Evolutionary conservation across 2,329 filamentous ascomycete genomes (phyloP), one percentile per base, ranked within the genome.

Genomic region (Reticulascus tulasneorum): DNA sequence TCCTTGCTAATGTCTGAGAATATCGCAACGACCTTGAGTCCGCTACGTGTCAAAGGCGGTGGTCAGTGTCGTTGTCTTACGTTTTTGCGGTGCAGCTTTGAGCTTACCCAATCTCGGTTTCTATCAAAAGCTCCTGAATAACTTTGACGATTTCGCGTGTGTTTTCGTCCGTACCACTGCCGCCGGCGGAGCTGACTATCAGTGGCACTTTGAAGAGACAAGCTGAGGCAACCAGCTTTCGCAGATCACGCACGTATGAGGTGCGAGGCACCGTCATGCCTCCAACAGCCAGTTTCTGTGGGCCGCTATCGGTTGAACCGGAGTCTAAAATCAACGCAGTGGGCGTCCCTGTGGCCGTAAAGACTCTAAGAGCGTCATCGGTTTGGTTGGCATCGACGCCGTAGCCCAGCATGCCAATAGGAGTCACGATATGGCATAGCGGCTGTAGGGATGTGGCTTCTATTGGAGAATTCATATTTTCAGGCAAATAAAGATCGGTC

Each of bases 351-450:
- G 37, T 59, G 11, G 52, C 35, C 1, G 51, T 46, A 4, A 62
- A 48, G 1, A 20, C 32, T 1, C 48, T 41, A 1, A 65, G 48
- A 4, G 52, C 52, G 1, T 39, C 16, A 0, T 37, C 27, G 0
- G 48, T 58, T 16, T 59, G 50, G 1, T 46, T 42, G 20, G 60
- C 56, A 33, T 64, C 50, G 29, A 70, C 64, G 18, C 70, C 69
- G 38, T 71, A 74, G 6, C 70, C 69, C 7, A 73, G 49, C 65
- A 70, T 72, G 20, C 64, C 69, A 11, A 69, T 61, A 0, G 69
- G 68, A 0, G 69, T 66, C 3, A 71, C 45, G 27, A 73, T 67
- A 9, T 61, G 53, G 41, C 62, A 64, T 16, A 63, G 29, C 3
- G 24, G 30, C 2, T 7, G 11, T 5, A 21, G 6, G 4, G 25